Evolutionary conservation across 371 early-diverging fungal genomes (phyloP).

Genomic region (Mortierella sp.): DNA sequence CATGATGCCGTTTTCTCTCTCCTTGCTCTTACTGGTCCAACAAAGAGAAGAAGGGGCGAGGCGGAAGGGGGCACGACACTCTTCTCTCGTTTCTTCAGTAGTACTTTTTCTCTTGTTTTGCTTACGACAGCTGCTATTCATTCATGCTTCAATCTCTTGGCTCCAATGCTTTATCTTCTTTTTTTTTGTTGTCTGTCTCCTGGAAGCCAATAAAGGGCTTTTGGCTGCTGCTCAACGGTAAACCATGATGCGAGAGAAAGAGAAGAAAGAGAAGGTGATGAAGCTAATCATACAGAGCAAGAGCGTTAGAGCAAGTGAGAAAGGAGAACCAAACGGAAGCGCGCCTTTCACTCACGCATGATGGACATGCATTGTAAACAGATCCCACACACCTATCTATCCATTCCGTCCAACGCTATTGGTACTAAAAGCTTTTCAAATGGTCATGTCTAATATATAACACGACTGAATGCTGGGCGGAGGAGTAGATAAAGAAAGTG

Average conservation of each 20-base stretch:
- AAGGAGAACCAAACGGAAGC: background rate
- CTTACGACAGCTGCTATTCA: background rate
- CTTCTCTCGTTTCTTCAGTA: background rate
- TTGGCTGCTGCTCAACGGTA: background rate
- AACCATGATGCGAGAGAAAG: slow-evolving; percentile 1
- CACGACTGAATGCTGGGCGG: background rate
- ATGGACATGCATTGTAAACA: background rate
- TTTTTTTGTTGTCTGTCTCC: background rate
- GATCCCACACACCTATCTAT: no score
- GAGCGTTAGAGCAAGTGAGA: background rate
- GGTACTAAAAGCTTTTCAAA: background rate
- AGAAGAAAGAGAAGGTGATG: background rate
- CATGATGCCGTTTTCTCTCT: background rate
- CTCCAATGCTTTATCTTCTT: background rate
- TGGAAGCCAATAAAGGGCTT: background rate
- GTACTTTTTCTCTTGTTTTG: background rate
- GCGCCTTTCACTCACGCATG: background rate
- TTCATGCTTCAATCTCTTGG: background rate
- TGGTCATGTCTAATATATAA: background rate
- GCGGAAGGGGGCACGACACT: background rate
- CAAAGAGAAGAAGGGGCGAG: background rate
- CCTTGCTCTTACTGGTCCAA: background rate
- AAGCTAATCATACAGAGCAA: background rate
- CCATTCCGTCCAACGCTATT: background rate
- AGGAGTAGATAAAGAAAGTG: background rate